Evolutionary conservation across 2,329 filamentous ascomycete genomes (phyloP).

Genomic region (Colletotrichum melonis): DNA sequence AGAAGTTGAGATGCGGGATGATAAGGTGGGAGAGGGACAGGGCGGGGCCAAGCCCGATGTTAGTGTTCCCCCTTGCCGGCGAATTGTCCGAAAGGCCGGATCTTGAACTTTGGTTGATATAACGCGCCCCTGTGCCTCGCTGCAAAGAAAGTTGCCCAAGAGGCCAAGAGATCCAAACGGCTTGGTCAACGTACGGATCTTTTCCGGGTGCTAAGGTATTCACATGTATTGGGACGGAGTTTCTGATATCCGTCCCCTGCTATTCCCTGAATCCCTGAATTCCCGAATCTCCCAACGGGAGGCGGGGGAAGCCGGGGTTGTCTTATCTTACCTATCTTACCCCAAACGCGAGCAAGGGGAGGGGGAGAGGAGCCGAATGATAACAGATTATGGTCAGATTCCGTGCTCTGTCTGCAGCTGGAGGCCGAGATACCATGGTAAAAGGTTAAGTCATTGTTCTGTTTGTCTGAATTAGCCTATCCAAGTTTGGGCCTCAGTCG

Average conservation of each 20-base stretch:
- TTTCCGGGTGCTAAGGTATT: background rate
- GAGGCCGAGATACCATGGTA: background rate
- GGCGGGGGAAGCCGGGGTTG: slow-evolving; percentile 3
- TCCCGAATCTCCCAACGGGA: background rate
- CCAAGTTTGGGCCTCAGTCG: no score
- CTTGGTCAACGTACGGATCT: background rate
- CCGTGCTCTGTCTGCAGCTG: background rate
- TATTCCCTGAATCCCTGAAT: background rate
- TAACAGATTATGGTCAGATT: background rate
- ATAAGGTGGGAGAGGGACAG: slow-evolving; percentile 13
- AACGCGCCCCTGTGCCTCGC: background rate
- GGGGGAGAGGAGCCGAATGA: slow-evolving; percentile 2
- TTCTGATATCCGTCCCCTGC: background rate
- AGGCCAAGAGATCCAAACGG: background rate
- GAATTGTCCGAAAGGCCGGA: background rate
- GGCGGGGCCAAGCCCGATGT: background rate
- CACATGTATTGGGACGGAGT: background rate
- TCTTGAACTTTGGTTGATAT: background rate
- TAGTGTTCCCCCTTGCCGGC: background rate
- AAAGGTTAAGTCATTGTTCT: background rate
- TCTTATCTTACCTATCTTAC: slow-evolving; percentile 12
- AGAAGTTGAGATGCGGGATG: background rate
- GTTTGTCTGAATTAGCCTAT: background rate
- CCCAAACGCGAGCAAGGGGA: background rate
- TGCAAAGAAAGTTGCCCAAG: background rate